Percentiles rank a stretch among this genome's conserved stretches.
phyloP scores from a whole-genome alignment of 139 green algal genomes.

The Edaphochlamys debaryana region DNA sequence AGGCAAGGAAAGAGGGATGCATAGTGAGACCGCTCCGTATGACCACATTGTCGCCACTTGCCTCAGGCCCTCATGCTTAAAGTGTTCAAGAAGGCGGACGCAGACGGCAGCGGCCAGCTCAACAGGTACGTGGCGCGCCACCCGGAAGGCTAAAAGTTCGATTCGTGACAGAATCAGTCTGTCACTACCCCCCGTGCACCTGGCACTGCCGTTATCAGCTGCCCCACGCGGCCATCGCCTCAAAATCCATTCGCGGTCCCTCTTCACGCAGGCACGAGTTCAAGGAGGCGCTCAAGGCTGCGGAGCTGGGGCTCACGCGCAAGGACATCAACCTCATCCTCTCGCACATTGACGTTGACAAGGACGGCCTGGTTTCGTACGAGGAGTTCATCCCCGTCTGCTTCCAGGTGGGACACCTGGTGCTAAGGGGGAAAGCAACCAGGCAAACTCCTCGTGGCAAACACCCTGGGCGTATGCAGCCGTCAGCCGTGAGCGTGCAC shows the following conservation, averaged over 20 bases:
- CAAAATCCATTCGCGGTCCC: too few species aligned
- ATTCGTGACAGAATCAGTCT: too few species aligned
- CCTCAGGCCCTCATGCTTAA: constrained; percentile 51
- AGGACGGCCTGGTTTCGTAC: constrained; percentile 47
- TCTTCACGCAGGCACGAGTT: constrained; percentile 56
- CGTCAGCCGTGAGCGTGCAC: too few species aligned
- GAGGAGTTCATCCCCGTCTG: constrained; percentile 64
- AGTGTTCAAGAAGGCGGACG: constrained; percentile 53
- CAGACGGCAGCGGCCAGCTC: constrained; percentile 55
- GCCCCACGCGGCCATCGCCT: neutral
- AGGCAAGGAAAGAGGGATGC: too few species aligned
- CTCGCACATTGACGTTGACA: constrained; percentile 53
- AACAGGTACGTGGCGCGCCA: constrained; percentile 9
- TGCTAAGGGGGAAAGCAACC: too few species aligned
- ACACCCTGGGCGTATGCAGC: too few species aligned
- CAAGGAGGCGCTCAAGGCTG: constrained; percentile 61
- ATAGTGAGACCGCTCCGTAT: too few species aligned
- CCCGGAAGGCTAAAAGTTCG: too few species aligned
- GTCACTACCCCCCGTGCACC: too few species aligned
- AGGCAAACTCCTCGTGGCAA: too few species aligned
- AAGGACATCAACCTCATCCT: constrained; percentile 74
- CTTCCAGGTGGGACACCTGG: constrained; percentile 47
- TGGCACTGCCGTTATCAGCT: neutral
- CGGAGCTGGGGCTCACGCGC: constrained; percentile 67
- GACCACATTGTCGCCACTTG: too few species aligned